Base-by-base conservation (phyloP, 306 rosid species). In the Crotalaria pallida region DNA sequence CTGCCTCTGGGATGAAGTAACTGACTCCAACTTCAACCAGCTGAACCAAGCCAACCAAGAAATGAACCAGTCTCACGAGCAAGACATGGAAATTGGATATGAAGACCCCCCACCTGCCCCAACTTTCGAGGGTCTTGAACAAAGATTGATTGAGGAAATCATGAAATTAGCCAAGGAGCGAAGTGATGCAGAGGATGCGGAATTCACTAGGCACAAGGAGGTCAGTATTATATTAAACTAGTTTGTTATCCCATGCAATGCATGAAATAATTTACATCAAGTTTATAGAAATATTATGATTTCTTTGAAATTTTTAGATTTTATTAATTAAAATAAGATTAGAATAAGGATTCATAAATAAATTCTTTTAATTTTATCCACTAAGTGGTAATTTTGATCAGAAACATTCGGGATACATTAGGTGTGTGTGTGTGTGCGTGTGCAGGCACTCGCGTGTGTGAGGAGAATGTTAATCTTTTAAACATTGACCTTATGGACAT, bases 71-170 rank as follows among this genome's bases (percentile, higher is more conserved):
- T 40, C 40, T 67, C 67, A 33, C 23, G 79, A 79, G 47, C 72
- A 73, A 22, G 79, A 73, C 71, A 79, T 67, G 76, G 62, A 79
- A 60, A 67, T 67, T 22, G 79, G 79, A 18, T 79, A 73, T 44
- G 83, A 73, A n/a, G 79, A 79, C 2, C 51, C 13, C 7, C 71
- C 79, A 11, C 52, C 67, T 22, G 47, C 61, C 16, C 67, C 74
- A 67, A 67, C 71, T 43, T 79, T 38, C 2, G 75, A 79, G 70
- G 55, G 63, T 59, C 76, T 79, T 73, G 76, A 79, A 23, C 67
- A 44, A 52, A 79, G 74, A 33, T 73, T 79, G 62, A 26, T 51
- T 10, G 67, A 67, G 43, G 76, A 73, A 60, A 67, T 79, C 67
- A 60, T 58, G 67, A 73, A 67, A 50, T 44, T 79, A 67, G 58